These are phyloP conservation scores for Phlyctochytrium arcticum DNA, from an alignment of 192 early-diverging fungal genomes.

Conservation along the genomic window DNA sequence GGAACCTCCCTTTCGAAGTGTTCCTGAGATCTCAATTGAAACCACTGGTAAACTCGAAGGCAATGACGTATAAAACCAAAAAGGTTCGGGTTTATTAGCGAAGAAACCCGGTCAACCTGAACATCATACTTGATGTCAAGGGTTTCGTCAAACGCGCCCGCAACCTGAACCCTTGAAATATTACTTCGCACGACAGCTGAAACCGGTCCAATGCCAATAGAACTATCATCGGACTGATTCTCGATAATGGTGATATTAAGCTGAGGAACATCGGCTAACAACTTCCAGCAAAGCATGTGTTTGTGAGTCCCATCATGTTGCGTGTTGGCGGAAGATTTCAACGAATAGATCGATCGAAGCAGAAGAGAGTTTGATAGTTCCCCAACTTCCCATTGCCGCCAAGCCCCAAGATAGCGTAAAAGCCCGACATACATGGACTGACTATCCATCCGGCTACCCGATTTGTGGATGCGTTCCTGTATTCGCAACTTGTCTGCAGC, in stretches of 20 bases:
- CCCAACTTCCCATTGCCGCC: constrained; percentile 51
- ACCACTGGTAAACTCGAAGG: constrained; percentile 31
- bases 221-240: constrained; percentile 25
- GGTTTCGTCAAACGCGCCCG: not conserved
- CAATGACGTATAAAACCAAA: constrained; percentile 37
- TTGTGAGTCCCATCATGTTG: not conserved
- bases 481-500: constrained; percentile 13
- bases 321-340: not conserved
- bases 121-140: not conserved
- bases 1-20: no score
- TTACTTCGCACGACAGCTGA: not conserved
- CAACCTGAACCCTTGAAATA: no score
- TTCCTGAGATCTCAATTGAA: constrained; percentile 11
- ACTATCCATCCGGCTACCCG: not conserved
- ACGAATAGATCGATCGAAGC: constrained; percentile 20
- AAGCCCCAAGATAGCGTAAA: constrained; percentile 15
- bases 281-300: constrained; percentile 2
- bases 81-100: constrained; percentile 37
- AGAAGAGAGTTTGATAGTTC: constrained; percentile 27
- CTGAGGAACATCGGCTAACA: not conserved
- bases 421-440: constrained; percentile 10
- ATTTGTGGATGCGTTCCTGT: no score
- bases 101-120: constrained; percentile 3
- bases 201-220: constrained; percentile 23
- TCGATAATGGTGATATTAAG: constrained; percentile 27